Base-by-base conservation (phyloP, 177 flowering plant genomes). In the Vitis hybrid region DNA sequence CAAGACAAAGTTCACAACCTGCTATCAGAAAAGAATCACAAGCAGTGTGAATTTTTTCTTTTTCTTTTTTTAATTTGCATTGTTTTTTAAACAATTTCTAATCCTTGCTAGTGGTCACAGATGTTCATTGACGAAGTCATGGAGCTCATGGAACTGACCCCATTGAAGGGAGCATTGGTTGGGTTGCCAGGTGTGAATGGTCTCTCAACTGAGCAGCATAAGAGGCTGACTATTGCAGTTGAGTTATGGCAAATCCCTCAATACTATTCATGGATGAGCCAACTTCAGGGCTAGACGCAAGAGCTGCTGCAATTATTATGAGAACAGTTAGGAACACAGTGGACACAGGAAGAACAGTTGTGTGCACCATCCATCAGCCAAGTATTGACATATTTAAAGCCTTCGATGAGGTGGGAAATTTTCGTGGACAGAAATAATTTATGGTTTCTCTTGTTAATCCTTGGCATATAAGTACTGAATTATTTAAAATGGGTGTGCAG, bases 251-350 rank as follows among this genome's bases (percentile, higher is more conserved):
- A 1, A 92, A 92, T 66, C 97, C 97, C 6, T 92, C 97, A 26
- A 87, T 90, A 52, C 88, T 91, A 56, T 92, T 92, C 80, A 88
- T 91, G 94, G 98, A 93, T 66, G 98, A 93, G 71, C 97, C 98
- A 62, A 93, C 98, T 30, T 89, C 96, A 50, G 97, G 97, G 60
- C 80, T 92, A 2, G 97, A 92, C 83, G 97, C 97, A 19, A 78
- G 97, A 76, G 96, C 92, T 34, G 95, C 93, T 26, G 93, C 95
- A 3, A 88, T 92, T 72, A 95, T 90, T 15, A 92, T 92, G 97
- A 81, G 95, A 72, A 84, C 94, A 4, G 92, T 90, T 4, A n/a
- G n/a, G n/a, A n/a, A n/a, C n/a, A n/a, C n/a, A n/a, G n/a, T n/a
- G n/a, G n/a, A n/a, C n/a, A n/a, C 97, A 2, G 97, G 95, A 32